A percentile compares a stretch with the other conserved stretches of the same genome.
Conservation (phyloP, 805 yeast genomes). For the Schwanniomyces occidentalis region DNA sequence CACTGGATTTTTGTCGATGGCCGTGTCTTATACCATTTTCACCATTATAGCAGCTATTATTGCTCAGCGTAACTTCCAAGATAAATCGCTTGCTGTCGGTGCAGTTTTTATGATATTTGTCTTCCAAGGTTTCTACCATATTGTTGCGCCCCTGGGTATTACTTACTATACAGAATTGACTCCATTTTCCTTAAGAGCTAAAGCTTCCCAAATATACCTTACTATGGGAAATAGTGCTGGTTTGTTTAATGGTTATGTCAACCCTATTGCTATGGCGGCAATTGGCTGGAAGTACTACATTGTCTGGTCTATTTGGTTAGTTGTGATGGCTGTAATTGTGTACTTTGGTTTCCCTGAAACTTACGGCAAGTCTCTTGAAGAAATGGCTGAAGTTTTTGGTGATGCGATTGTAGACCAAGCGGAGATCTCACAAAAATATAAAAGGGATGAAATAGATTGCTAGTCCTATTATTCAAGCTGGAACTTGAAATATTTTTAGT, state of each 20-base stretch:
- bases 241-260: conserved; percentile 29
- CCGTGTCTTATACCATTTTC: conserved; percentile 23
- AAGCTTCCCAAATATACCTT: conserved; percentile 36
- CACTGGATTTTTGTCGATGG: conserved; percentile 15
- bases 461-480: background rate
- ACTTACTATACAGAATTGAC: conserved; percentile 45
- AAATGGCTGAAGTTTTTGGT: conserved; percentile 49
- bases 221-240: conserved; percentile 18
- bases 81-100: conserved; percentile 15
- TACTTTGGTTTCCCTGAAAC: conserved; percentile 62
- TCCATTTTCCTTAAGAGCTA: conserved; percentile 38
- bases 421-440: background rate
- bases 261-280: conserved; percentile 41
- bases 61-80: conserved; percentile 16
- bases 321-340: conserved; percentile 49
- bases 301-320: no score
- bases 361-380: conserved; percentile 59
- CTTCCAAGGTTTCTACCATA: conserved; percentile 20
- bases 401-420: no score
- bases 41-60: conserved; percentile 24
- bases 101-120: conserved; percentile 27
- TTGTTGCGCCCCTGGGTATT: conserved; percentile 41
- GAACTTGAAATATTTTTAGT: background rate
- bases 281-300: conserved; percentile 46
- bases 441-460: background rate